These are phyloP conservation scores for Trichoderma sp. DNA, from an alignment of 2,329 filamentous ascomycete genomes.

Conservation along the genomic window DNA sequence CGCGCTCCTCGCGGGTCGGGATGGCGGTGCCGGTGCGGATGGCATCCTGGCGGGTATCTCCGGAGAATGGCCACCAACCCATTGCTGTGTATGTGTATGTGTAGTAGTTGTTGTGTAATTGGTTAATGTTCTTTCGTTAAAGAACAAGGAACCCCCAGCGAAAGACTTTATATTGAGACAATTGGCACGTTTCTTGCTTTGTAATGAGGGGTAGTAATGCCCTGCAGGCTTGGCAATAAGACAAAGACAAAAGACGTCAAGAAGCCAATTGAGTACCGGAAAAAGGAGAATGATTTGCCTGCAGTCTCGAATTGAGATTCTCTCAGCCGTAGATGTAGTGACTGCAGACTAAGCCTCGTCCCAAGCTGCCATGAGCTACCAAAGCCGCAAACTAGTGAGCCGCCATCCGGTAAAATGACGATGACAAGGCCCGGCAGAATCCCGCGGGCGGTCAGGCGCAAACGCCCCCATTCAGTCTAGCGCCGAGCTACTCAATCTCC, in stretches of 20 bases:
- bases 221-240: not conserved
- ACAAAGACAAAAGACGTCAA: not conserved
- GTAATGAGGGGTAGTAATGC: constrained; percentile 2
- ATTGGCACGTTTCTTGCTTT: not conserved
- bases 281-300: not conserved
- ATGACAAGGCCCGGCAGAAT: constrained; percentile 16
- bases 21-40: constrained; percentile 65
- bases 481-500: not conserved
- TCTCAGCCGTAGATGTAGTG: not conserved
- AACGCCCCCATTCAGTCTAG: not conserved
- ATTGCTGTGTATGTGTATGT: constrained; percentile 35
- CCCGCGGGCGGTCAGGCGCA: constrained; percentile 14
- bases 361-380: not conserved
- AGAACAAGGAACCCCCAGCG: not conserved
- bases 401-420: constrained; percentile 6
- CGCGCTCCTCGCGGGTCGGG: constrained; percentile 80
- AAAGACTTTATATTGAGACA: not conserved
- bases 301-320: not conserved
- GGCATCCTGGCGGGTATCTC: constrained; percentile 51
- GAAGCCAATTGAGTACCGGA: not conserved
- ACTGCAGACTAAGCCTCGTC: not conserved
- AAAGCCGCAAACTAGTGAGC: not conserved
- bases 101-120: not conserved
- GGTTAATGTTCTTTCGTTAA: not conserved
- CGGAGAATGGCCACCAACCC: constrained; percentile 52